Percentiles rank a stretch among this genome's conserved stretches.
phyloP scores from a whole-genome alignment of 1,284 basidiomycete genomes.

The Malassezia japonica region DNA sequence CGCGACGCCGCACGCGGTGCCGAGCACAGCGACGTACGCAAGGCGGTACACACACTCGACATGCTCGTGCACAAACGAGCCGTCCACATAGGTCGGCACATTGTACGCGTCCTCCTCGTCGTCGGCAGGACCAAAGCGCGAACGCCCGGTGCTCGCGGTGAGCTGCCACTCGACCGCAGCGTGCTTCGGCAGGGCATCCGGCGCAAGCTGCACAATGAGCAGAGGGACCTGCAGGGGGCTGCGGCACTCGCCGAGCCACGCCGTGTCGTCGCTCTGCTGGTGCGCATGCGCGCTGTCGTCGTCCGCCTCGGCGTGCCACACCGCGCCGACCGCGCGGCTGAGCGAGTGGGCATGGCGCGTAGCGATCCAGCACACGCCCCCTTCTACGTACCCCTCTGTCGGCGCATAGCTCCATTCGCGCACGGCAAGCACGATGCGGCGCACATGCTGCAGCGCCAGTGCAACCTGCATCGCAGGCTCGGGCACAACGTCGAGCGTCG shows the following conservation, averaged over 20 bases:
- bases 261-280: neutral
- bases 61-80: neutral
- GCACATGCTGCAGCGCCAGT: constrained; percentile 70
- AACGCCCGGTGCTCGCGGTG: constrained; percentile 32
- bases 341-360: neutral
- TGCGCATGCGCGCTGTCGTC: constrained; percentile 6
- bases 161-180: constrained; percentile 43
- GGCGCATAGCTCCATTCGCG: constrained; percentile 18
- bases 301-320: constrained; percentile 2
- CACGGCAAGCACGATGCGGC: constrained; percentile 55
- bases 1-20: neutral
- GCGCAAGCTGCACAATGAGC: constrained; percentile 23
- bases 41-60: constrained; percentile 6
- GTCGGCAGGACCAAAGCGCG: neutral
- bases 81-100: neutral
- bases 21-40: neutral
- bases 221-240: constrained; percentile 16
- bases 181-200: constrained; percentile 22
- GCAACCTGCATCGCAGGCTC: constrained; percentile 58
- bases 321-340: constrained; percentile 11
- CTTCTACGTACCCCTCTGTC: constrained; percentile 31
- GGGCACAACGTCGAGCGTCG: constrained; percentile 60
- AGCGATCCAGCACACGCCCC: constrained; percentile 45
- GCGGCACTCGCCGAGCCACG: constrained; percentile 9
- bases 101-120: neutral